Base-by-base conservation (phyloP, 768 basidiomycete species). In the Antrodiella citrinella region DNA sequence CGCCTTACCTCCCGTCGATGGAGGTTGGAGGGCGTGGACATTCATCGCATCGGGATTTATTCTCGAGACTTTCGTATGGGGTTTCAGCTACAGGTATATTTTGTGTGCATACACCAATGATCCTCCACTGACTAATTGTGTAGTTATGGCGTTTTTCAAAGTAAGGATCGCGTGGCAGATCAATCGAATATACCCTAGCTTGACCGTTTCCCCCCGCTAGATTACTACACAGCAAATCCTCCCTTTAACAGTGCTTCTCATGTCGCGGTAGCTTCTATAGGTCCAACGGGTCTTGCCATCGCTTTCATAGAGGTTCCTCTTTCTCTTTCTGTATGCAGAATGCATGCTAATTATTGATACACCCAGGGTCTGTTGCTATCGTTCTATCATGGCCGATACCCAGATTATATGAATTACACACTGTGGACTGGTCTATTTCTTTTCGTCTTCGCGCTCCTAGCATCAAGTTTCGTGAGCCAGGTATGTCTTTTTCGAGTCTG, bases 131-230 rank as follows among this genome's bases (percentile, higher is more conserved):
- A n/a, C n/a, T n/a, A n/a, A n/a, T n/a, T 7, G 41, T 18, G 9
- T 43, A 43, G 41, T 18, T 43, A 43, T 43, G 41, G 41, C 20
- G 20, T 43, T n/a, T 43, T 43, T 18, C 41, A 43, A 21, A 43
- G 41, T 43, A 7, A 43, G 41, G n/a, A n/a, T n/a, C n/a, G n/a
- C n/a, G n/a, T n/a, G n/a, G n/a, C n/a, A n/a, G n/a, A n/a, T n/a
- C n/a, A n/a, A n/a, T 10, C 35, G 35, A 10, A 38, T n/a, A 10
- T n/a, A 10, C 35, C 35, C 10, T 38, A 10, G 10, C 10, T 38
- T 38, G 10, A n/a, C 35, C n/a, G 35, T n/a, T n/a, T 38, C 35
- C 10, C n/a, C n/a, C 30, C 30, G 30, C 41, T 38, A 43, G 41
- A n/a, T 43, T 43, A 43, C 41, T 43, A 43, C 41, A 43, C 41